A percentile compares a stretch with the other conserved stretches of the same genome.
Conservation (phyloP, 2,329 filamentous ascomycete species). For the Calonectria hawksworthii region DNA sequence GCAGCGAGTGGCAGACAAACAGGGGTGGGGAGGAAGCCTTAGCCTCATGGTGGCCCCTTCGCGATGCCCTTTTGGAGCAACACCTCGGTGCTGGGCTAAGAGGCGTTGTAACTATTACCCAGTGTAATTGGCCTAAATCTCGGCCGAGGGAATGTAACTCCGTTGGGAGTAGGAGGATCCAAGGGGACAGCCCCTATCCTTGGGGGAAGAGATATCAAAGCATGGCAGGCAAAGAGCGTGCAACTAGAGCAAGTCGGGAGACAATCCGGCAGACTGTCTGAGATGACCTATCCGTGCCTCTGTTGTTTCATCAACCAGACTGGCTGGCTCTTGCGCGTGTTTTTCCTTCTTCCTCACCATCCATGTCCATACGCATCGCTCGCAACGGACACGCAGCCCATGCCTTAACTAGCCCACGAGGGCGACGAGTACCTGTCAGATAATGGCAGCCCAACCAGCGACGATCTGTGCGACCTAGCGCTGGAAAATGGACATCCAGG, state of each 20-base stretch:
- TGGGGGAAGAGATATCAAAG: neutral
- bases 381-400: neutral
- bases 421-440: conserved; percentile 2
- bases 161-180: neutral
- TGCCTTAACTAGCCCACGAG: neutral
- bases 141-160: conserved; percentile 14
- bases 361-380: neutral
- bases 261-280: neutral
- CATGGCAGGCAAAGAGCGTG: neutral
- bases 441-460: neutral
- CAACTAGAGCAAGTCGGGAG: neutral
- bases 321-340: neutral
- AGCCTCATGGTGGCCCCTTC: neutral
- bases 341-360: neutral
- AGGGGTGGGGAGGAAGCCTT: neutral
- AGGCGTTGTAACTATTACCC: conserved; percentile 1
- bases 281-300: neutral
- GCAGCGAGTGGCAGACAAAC: neutral
- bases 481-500: neutral
- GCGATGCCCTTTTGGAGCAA: neutral
- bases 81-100: conserved; percentile 10
- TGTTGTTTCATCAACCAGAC: neutral
- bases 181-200: conserved; percentile 2
- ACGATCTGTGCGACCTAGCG: neutral
- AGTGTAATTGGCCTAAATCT: neutral